These are phyloP conservation scores for Cynara cardunculus DNA, from an alignment of 129 eudicot genomes.

Conservation along the genomic window DNA sequence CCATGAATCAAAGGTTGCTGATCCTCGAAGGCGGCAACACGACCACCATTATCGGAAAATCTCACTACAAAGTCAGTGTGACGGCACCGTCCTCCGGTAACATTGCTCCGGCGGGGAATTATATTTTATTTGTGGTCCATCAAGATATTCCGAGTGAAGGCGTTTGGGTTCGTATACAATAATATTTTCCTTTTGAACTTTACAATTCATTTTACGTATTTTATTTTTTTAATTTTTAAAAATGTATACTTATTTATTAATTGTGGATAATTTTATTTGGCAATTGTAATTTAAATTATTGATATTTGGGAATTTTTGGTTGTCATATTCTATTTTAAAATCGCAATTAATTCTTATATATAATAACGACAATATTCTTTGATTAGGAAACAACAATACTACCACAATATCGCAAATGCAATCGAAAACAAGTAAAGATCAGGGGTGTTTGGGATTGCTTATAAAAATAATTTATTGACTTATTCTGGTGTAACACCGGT, in stretches of 20 bases:
- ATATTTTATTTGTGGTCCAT: constrained; percentile 65
- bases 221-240: neutral
- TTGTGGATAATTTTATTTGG: constrained; percentile 8
- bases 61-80: constrained; percentile 40
- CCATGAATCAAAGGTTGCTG: constrained; percentile 78
- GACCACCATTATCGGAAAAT: constrained; percentile 22
- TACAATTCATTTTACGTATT: neutral
- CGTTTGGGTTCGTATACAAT: constrained; percentile 56
- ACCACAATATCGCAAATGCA: neutral
- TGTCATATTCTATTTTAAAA: neutral
- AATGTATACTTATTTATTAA: constrained; percentile 13
- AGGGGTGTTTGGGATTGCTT: too few relatives aligned
- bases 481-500: too few relatives aligned
- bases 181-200: neutral
- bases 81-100: constrained; percentile 43
- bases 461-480: too few relatives aligned
- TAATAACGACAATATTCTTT: neutral
- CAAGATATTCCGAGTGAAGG: constrained; percentile 70
- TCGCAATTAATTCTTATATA: neutral
- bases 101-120: constrained; percentile 67
- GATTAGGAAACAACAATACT: neutral
- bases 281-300: neutral
- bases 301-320: neutral
- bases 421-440: too few relatives aligned
- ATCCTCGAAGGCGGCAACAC: constrained; percentile 36